phyloP scores from a whole-genome alignment of 1,139 yeast genomes.

The Pichia sp. region DNA sequence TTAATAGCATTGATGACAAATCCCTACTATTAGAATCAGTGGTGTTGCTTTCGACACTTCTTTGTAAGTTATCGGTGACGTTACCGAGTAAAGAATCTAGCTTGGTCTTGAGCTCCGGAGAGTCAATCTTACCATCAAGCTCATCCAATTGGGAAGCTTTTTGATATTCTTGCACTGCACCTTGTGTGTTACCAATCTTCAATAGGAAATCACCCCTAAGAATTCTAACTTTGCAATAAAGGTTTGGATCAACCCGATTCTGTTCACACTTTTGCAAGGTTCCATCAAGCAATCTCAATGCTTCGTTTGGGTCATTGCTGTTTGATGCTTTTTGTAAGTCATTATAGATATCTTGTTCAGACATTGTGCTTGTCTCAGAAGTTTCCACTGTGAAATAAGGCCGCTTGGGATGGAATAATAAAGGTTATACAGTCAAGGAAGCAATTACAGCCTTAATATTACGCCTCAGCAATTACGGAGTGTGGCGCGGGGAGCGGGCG shows the following conservation, averaged over 20 bases:
- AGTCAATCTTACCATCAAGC: conserved; percentile 23
- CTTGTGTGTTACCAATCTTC: conserved; percentile 17
- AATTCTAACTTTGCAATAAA: conserved; percentile 20
- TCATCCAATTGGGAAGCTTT: conserved; percentile 26
- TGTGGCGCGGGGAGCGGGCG: too few species aligned
- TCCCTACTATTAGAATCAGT: conserved; percentile 23
- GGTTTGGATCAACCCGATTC: conserved; percentile 20
- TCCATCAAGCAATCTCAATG: conserved; percentile 4
- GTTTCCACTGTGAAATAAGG: too few species aligned
- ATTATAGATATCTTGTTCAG: conserved; percentile 17
- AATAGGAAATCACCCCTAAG: conserved; percentile 23
- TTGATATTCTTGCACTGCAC: conserved; percentile 23
- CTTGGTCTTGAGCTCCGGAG: conserved; percentile 25
- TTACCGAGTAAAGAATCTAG: conserved; percentile 18
- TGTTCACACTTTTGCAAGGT: conserved; percentile 11
- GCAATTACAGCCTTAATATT: too few species aligned
- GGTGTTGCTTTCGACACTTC: conserved; percentile 16
- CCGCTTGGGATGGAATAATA: too few species aligned
- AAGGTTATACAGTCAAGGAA: too few species aligned
- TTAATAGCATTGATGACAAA: conserved; percentile 21
- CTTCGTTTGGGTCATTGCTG: conserved; percentile 8
- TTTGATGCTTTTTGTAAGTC: conserved; percentile 17
- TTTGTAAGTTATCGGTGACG: conserved; percentile 19
- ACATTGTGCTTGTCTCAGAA: conserved; percentile 1
- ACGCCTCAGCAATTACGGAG: too few species aligned